These are phyloP conservation scores for Coemansia sp. DNA, from an alignment of 192 early-diverging fungal species.

Conservation along the genomic window DNA sequence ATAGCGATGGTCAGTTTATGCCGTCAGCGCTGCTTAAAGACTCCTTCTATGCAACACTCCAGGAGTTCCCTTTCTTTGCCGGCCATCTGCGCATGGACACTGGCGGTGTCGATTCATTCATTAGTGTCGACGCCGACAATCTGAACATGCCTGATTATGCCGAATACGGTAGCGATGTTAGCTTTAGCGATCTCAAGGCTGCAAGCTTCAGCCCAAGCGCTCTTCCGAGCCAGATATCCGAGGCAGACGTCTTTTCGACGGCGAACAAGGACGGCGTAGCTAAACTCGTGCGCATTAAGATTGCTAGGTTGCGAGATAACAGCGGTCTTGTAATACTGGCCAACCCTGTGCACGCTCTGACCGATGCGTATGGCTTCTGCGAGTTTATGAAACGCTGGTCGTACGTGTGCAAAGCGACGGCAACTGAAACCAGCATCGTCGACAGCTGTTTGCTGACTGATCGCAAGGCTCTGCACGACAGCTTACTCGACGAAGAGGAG, in stretches of 20 bases:
- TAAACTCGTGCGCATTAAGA: constrained; percentile 11
- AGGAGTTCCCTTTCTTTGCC: constrained; percentile 26
- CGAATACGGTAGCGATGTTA: constrained; percentile 14
- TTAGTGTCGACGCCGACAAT: constrained; percentile 14
- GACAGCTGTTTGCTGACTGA: not conserved
- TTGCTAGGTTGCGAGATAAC: constrained; percentile 19
- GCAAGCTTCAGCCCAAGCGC: constrained; percentile 11
- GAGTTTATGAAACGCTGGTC: constrained; percentile 29
- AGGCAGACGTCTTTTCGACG: not conserved
- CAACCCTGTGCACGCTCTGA: constrained; percentile 18
- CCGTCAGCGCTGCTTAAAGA: constrained; percentile 9
- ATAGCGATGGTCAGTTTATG: constrained; percentile 20
- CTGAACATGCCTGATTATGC: constrained; percentile 33
- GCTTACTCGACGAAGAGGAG: not conserved
- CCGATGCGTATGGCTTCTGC: constrained; percentile 23
- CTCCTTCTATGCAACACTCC: constrained; percentile 19
- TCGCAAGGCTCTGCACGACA: not conserved
- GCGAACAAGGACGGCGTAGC: not conserved
- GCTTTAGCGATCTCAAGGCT: constrained; percentile 11
- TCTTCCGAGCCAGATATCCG: constrained; percentile 1
- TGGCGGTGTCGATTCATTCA: not conserved
- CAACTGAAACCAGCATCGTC: not conserved
- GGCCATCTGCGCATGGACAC: constrained; percentile 7
- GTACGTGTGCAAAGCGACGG: constrained; percentile 4
- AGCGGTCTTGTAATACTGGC: constrained; percentile 28